Conservation (phyloP, 1,284 basidiomycete species). For the Omphalotus olearius region DNA sequence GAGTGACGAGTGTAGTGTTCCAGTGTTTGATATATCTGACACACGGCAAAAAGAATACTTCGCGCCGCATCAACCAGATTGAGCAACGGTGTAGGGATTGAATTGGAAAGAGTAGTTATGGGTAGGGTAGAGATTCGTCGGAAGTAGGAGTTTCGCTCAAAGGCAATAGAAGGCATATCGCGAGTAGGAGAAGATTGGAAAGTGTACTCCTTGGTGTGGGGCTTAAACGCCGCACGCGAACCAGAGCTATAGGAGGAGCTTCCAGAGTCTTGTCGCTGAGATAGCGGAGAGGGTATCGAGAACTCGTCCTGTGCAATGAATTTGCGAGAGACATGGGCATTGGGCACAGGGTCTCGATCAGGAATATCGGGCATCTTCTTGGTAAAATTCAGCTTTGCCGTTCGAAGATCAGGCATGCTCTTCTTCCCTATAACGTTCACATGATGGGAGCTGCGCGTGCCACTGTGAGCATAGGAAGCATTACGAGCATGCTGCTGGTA, state of each 20-base stretch:
- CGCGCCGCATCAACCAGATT: slow-evolving; percentile 84
- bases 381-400: slow-evolving; percentile 39
- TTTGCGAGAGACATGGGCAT: slow-evolving; percentile 13
- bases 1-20: slow-evolving; percentile 84
- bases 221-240: slow-evolving; percentile 23
- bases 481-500: slow-evolving; percentile 45
- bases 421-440: slow-evolving; percentile 62
- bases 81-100: slow-evolving; percentile 72
- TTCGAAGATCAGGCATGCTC: slow-evolving; percentile 84
- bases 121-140: slow-evolving; percentile 80
- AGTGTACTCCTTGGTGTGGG: slow-evolving; percentile 31
- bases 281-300: slow-evolving; percentile 37
- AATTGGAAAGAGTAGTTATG: slow-evolving; percentile 55
- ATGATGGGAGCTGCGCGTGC: slow-evolving; percentile 29
- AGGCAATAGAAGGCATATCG: slow-evolving; percentile 58
- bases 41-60: slow-evolving; percentile 89
- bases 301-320: slow-evolving; percentile 29
- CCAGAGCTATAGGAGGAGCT: slow-evolving; percentile 33
- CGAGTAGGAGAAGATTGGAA: slow-evolving; percentile 23
- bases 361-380: slow-evolving; percentile 23
- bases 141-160: slow-evolving; percentile 92
- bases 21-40: slow-evolving; percentile 88
- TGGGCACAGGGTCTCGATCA: slow-evolving; percentile 12
- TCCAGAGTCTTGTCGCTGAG: slow-evolving; percentile 39
- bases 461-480: slow-evolving; percentile 49